These are phyloP conservation scores for Geotrichum phurueaensis DNA, from an alignment of 1,139 yeast species.

Conservation along the genomic window DNA sequence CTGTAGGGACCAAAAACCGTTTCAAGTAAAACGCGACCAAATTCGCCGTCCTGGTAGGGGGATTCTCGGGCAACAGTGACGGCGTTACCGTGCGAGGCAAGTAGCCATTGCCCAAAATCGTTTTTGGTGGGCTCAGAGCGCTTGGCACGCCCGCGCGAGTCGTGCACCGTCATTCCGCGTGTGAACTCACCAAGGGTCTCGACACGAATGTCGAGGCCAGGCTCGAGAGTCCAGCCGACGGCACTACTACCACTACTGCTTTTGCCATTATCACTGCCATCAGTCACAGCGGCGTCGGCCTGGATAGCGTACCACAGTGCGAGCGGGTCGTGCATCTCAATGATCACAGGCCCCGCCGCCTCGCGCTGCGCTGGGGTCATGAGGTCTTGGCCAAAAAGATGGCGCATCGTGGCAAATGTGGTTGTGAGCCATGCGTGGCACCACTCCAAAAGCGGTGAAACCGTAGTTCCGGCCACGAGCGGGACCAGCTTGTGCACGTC, in stretches of 20 bases:
- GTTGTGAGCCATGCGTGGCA: slow-evolving; percentile 32
- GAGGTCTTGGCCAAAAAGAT: slow-evolving; percentile 20
- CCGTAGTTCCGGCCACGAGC: background rate
- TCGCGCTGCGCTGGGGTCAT: slow-evolving; percentile 21
- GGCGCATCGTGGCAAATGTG: slow-evolving; percentile 31
- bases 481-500: background rate
- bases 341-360: slow-evolving; percentile 6
- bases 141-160: slow-evolving; percentile 34
- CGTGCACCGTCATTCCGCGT: slow-evolving; percentile 36
- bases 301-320: slow-evolving; percentile 36
- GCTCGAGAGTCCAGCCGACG: slow-evolving; percentile 29
- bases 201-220: slow-evolving; percentile 36
- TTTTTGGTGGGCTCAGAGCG: slow-evolving; percentile 20
- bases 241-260: no score
- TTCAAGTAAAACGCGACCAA: background rate
- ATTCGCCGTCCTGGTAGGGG: slow-evolving; percentile 14
- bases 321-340: slow-evolving; percentile 40
- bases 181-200: slow-evolving; percentile 39
- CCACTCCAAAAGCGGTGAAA: slow-evolving; percentile 11
- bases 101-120: slow-evolving; percentile 31
- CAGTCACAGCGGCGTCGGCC: background rate
- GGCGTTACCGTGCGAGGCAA: slow-evolving; percentile 28
- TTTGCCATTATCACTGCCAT: no score
- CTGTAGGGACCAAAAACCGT: background rate
- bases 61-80: slow-evolving; percentile 29